Conservation (phyloP, 306 rosid genomes). For the Hippophae rhamnoides region DNA sequence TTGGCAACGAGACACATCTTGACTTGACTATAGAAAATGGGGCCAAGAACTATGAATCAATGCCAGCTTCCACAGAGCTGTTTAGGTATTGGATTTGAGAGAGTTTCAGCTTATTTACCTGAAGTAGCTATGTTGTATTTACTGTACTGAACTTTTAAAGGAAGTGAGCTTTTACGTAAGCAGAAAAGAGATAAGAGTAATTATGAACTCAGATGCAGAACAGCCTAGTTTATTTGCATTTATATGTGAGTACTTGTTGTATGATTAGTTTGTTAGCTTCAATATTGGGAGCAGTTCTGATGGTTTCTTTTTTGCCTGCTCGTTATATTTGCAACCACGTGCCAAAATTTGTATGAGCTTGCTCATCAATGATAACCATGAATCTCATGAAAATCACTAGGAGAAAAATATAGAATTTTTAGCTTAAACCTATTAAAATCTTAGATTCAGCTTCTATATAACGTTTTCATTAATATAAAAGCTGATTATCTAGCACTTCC, state of each 20-base stretch:
- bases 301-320: too few species aligned
- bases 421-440: too few species aligned
- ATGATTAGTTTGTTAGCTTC: background rate
- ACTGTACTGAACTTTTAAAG: background rate
- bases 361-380: too few species aligned
- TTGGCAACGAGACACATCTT: slow-evolving; percentile 51
- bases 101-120: background rate
- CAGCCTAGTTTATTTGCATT: too few species aligned
- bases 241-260: too few species aligned
- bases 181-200: background rate
- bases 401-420: too few species aligned
- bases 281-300: background rate
- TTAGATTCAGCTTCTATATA: too few species aligned
- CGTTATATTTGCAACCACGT: too few species aligned
- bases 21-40: slow-evolving; percentile 54
- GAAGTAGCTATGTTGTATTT: slow-evolving; percentile 2
- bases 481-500: too few species aligned
- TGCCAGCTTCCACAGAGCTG: slow-evolving; percentile 73
- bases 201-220: slow-evolving; percentile 1
- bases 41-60: slow-evolving; percentile 43
- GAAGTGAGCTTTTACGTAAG: background rate
- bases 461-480: too few species aligned
- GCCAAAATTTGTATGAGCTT: too few species aligned
- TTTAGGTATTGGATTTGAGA: slow-evolving; percentile 47
- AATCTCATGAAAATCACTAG: too few species aligned